Conservation (phyloP, 352 stramenopile genomes). For the Phytophthora ohioensis region DNA sequence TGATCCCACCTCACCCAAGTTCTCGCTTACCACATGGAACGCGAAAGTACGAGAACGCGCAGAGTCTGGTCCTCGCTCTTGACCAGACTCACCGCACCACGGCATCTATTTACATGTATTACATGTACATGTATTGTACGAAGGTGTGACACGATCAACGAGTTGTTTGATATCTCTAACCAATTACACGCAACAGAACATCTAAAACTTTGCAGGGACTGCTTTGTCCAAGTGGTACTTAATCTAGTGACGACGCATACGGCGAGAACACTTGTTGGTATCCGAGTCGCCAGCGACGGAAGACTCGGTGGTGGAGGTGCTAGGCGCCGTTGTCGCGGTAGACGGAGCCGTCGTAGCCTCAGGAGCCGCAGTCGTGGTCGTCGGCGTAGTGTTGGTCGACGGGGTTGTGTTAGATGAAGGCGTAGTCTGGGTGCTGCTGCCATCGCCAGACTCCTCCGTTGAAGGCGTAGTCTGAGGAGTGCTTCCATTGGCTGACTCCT, state of each 20-base stretch:
- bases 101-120: no score
- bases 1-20: not conserved
- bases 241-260: conserved; percentile 35
- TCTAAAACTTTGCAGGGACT: conserved; percentile 5
- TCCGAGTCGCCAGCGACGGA: conserved; percentile 28
- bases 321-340: conserved; percentile 8
- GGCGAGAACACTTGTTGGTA: conserved; percentile 29
- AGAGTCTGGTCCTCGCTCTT: no score
- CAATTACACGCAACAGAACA: conserved; percentile 24
- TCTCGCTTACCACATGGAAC: no score
- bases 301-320: conserved; percentile 6
- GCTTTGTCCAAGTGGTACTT: not conserved
- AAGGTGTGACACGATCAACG: not conserved
- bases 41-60: no score
- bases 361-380: conserved; percentile 16
- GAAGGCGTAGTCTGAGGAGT: conserved; percentile 4
- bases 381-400: conserved; percentile 7
- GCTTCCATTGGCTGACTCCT: not conserved
- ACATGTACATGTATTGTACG: not conserved
- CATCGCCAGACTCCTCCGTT: conserved; percentile 2
- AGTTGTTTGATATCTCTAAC: not conserved
- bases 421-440: conserved; percentile 10
- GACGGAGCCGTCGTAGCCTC: conserved; percentile 15
- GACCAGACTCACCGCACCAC: no score
- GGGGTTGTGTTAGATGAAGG: conserved; percentile 20